Evolutionary conservation across 768 basidiomycete species (phyloP).

Genomic region (Termitomyces heimii): DNA sequence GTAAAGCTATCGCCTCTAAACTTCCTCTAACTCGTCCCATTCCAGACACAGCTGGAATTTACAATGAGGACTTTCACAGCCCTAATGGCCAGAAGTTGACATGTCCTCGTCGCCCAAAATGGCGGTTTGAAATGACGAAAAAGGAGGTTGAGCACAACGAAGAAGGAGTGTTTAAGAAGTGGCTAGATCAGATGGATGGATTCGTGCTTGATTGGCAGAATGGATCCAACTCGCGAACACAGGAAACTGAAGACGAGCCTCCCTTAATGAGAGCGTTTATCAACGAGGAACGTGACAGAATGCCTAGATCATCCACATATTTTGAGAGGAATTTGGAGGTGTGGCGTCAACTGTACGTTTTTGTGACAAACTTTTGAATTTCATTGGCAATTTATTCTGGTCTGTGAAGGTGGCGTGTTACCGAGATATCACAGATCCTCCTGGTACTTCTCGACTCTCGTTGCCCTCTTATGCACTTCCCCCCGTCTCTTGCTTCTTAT

Average conservation of each 20-base stretch:
- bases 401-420: slow-evolving; percentile 79
- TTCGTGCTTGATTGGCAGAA: slow-evolving; percentile 26
- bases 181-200: slow-evolving; percentile 64
- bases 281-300: slow-evolving; percentile 11
- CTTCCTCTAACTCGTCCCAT: slow-evolving; percentile 56
- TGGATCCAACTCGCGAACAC: slow-evolving; percentile 33
- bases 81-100: slow-evolving; percentile 20
- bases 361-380: background rate
- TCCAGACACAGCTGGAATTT: slow-evolving; percentile 28
- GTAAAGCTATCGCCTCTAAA: slow-evolving; percentile 48
- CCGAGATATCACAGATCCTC: slow-evolving; percentile 85
- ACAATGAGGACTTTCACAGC: slow-evolving; percentile 19
- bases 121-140: slow-evolving; percentile 84
- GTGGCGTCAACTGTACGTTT: slow-evolving; percentile 84
- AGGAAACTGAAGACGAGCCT: slow-evolving; percentile 19
- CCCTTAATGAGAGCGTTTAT: slow-evolving; percentile 3
- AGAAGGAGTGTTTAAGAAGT: slow-evolving; percentile 75
- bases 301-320: slow-evolving; percentile 67
- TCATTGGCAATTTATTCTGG: slow-evolving; percentile 7
- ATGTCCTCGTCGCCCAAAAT: slow-evolving; percentile 76
- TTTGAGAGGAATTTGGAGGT: slow-evolving; percentile 92
- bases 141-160: slow-evolving; percentile 88
- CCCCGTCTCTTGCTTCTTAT: slow-evolving; percentile 68
- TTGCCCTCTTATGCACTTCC: slow-evolving; percentile 83
- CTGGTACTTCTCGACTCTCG: slow-evolving; percentile 87